A percentile compares a stretch with the other conserved stretches of the same genome.
Conservation (phyloP, 225 moss, liverwort and hornwort species). For the Marchantia polymorpha region DNA sequence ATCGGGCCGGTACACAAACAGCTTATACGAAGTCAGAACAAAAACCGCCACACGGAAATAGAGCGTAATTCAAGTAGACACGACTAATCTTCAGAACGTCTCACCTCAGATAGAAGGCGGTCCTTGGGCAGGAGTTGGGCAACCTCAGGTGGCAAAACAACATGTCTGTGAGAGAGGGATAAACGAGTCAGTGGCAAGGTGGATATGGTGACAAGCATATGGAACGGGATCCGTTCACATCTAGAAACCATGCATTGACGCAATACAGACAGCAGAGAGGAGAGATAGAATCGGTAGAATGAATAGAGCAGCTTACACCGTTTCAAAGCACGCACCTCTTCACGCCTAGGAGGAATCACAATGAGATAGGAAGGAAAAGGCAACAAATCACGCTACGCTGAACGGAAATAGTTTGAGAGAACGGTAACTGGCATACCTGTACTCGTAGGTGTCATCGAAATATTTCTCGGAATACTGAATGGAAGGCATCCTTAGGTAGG, state of each 20-base stretch:
- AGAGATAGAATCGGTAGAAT: background rate
- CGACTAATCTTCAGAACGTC: background rate
- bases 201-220: no score
- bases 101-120: conserved; percentile 43
- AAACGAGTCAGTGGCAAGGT: background rate
- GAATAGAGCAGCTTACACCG: no score
- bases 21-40: no score
- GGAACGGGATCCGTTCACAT: background rate
- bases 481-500: conserved; percentile 35
- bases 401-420: background rate
- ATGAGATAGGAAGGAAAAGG: no score
- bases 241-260: background rate
- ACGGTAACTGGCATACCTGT: conserved; percentile 20
- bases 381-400: background rate
- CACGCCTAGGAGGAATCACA: no score
- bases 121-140: conserved; percentile 38
- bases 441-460: conserved; percentile 48
- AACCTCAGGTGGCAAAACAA: conserved; percentile 43
- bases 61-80: background rate
- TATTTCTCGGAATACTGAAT: conserved; percentile 56
- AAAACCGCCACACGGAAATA: background rate
- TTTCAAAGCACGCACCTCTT: no score
- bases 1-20: no score
- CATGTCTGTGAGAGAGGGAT: conserved; percentile 20
- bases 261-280: no score